These are phyloP conservation scores for Acephala macrosclerotiorum DNA, from an alignment of 2,329 filamentous ascomycete species.

Conservation along the genomic window DNA sequence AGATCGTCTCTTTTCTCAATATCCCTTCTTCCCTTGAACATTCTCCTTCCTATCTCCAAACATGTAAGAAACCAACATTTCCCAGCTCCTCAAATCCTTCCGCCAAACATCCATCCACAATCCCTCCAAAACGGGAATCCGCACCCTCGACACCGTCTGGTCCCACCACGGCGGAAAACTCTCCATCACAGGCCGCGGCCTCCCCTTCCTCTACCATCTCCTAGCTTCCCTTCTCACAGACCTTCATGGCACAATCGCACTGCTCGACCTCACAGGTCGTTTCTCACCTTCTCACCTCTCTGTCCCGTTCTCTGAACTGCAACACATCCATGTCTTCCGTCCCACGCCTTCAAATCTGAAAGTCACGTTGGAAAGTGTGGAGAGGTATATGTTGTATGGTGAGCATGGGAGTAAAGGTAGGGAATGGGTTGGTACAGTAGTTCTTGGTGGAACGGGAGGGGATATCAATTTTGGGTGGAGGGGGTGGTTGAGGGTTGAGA, in stretches of 20 bases:
- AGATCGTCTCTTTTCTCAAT: conserved; percentile 1
- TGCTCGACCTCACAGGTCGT: conserved; percentile 62
- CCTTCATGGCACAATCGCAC: conserved; percentile 51
- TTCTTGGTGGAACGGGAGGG: conserved; percentile 37
- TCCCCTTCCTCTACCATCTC: conserved; percentile 64
- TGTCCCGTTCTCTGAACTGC: conserved; percentile 25
- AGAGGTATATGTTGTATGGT: conserved; percentile 42
- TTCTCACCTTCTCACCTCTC: conserved; percentile 56
- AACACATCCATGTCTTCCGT: conserved; percentile 42
- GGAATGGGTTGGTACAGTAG: conserved; percentile 41
- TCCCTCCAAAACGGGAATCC: conserved; percentile 43
- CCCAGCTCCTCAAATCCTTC: conserved; percentile 25
- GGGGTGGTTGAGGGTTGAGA: conserved; percentile 43
- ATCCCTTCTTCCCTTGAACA: neutral
- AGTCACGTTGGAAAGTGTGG: conserved; percentile 36
- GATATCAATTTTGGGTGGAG: conserved; percentile 37
- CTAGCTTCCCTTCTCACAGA: conserved; percentile 58
- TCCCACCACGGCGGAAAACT: conserved; percentile 57
- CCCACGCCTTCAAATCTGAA: conserved; percentile 30
- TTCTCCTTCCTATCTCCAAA: neutral
- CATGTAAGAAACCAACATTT: conserved; percentile 7
- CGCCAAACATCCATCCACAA: conserved; percentile 16
- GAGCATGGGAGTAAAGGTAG: conserved; percentile 38
- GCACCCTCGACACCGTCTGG: conserved; percentile 55
- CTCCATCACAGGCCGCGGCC: conserved; percentile 58